phyloP scores from a whole-genome alignment of 495 filamentous ascomycete species.

The Penicillium taxi region DNA sequence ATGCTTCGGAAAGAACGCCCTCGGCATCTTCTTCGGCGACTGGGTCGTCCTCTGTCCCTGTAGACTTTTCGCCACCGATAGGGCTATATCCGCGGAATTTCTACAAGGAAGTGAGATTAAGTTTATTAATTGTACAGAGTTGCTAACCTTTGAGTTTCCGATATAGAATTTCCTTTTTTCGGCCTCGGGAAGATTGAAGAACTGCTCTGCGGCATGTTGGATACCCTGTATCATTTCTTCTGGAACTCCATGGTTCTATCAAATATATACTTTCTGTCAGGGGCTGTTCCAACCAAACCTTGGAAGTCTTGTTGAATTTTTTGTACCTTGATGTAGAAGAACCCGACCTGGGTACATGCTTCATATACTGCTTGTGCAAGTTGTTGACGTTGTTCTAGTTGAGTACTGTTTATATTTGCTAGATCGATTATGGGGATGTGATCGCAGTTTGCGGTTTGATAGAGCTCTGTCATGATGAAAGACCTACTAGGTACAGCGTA shows the following conservation, averaged over 20 bases:
- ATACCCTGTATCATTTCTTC: conserved; percentile 26
- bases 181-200: conserved; percentile 43
- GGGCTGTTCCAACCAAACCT: too few relatives aligned
- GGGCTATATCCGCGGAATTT: conserved; percentile 32
- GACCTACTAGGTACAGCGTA: not conserved
- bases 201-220: conserved; percentile 30
- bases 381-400: conserved; percentile 20
- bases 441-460: conserved; percentile 16
- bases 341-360: conserved; percentile 47
- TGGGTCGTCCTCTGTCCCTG: conserved; percentile 13
- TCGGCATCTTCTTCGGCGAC: conserved; percentile 8
- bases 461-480: conserved; percentile 1
- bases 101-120: conserved; percentile 7
- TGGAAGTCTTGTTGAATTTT: not conserved
- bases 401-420: conserved; percentile 18
- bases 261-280: too few relatives aligned
- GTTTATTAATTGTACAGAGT: not conserved
- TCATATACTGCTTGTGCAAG: conserved; percentile 35
- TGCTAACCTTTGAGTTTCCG: conserved; percentile 22
- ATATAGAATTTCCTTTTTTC: conserved; percentile 39
- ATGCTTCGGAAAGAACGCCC: conserved; percentile 30
- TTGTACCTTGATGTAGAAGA: conserved; percentile 46
- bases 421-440: conserved; percentile 37
- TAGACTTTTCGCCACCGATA: conserved; percentile 20
- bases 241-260: conserved; percentile 33